Base-by-base conservation (phyloP, 2,329 filamentous ascomycete species). In the Aspergillus texensis region DNA sequence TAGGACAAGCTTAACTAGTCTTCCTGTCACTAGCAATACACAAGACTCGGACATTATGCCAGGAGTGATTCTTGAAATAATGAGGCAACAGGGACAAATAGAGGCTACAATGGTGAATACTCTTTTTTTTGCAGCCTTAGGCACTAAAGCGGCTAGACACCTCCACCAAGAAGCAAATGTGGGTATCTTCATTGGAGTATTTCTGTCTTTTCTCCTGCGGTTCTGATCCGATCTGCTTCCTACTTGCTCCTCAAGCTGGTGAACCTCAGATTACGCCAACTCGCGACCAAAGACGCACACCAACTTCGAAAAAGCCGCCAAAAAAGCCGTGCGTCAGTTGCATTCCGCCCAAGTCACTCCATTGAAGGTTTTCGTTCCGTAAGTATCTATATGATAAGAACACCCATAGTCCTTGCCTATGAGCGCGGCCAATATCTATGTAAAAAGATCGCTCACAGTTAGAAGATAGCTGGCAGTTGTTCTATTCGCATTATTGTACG, bases 61-160 rank as follows among this genome's bases (percentile, higher is more conserved):
- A n/a, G 19, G 8, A 16, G 16, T 9, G 8, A 19, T 41, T 41
- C 3, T 9, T 41, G 6, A 41, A 41, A 19, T 41, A 28, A 16
- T 3, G 45, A 19, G 45, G 26, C n/a, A 28, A 53, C 8, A 34
- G 50, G 14, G 19, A 34, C 9, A 32, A 34, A 1, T 54, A 32
- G 28, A 36, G 16, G 34, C 19, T 11, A 39, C 24, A 50, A 16
- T 26, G 24, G 46, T 19, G 26, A 28, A 50, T 50, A 30, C 6
- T 21, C 26, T 28, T 28, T 57, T 43, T 4, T 61, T 32, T 45
- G 32, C 12, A 41, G 50, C 62, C 62, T 64, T 34, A 64, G 62
- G 58, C 62, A 64, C 11, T 26, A 57, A 63, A 58, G 34, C 54
- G 58, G 62, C 43, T 62, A 50, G 59, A 28, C 56, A 57, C 54